These are phyloP conservation scores for Pythium apleroticum DNA, from an alignment of 352 stramenopile genomes.

Conservation along the genomic window DNA sequence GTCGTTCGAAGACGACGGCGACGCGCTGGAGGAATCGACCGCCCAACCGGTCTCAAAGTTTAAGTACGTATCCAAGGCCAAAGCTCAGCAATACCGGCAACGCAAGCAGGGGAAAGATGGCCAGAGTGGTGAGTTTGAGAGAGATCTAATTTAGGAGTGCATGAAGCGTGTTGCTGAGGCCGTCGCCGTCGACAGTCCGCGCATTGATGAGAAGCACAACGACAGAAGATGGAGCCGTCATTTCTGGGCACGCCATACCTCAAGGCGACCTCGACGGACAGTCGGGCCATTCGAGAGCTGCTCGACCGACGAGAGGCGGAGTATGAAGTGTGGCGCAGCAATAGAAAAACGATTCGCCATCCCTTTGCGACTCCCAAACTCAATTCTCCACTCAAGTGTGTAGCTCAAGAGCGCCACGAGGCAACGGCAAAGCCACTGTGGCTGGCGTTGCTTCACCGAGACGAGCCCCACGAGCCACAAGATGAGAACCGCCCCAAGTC, in stretches of 20 bases:
- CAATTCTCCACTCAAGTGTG: constrained; percentile 37
- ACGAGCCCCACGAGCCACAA: neutral
- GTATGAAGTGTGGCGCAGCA: constrained; percentile 43
- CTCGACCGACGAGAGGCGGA: constrained; percentile 50
- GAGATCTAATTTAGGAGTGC: constrained; percentile 24
- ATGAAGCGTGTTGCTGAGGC: no score
- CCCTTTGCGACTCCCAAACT: constrained; percentile 51
- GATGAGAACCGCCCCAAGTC: neutral
- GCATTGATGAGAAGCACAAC: neutral
- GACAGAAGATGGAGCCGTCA: constrained; percentile 45
- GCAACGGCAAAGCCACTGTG: constrained; percentile 26
- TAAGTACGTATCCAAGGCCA: constrained; percentile 30
- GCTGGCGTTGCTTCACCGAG: constrained; percentile 24
- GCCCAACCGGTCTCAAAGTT: constrained; percentile 11
- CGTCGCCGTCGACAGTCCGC: no score
- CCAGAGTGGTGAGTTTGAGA: neutral
- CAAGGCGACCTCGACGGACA: constrained; percentile 35
- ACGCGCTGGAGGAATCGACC: neutral
- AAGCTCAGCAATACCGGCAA: constrained; percentile 24
- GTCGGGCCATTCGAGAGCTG: constrained; percentile 45
- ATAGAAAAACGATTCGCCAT: constrained; percentile 42
- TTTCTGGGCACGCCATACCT: constrained; percentile 59
- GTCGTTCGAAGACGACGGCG: constrained; percentile 19
- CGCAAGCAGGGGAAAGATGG: constrained; percentile 15
- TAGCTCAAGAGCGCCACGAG: neutral